These are phyloP conservation scores for Eutrema japonicum DNA, from an alignment of 345 rosid genomes.

Conservation along the genomic window DNA sequence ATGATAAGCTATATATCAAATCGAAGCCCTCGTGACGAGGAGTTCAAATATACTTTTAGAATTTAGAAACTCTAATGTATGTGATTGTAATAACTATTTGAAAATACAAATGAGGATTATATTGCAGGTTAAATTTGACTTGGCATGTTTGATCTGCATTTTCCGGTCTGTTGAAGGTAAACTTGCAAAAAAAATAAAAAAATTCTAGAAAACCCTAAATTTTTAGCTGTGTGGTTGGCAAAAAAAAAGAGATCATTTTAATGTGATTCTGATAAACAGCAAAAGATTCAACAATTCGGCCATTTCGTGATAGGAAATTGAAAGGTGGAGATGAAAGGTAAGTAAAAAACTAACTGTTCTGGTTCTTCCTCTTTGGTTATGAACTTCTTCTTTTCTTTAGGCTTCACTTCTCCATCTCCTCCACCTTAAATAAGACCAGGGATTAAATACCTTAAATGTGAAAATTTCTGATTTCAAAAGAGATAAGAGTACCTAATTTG, in stretches of 20 bases:
- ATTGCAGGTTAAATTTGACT: too few species aligned
- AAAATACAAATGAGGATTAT: too few species aligned
- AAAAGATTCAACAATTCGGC: not conserved
- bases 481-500: slow-evolving; percentile 47
- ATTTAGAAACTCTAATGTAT: too few species aligned
- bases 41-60: too few species aligned
- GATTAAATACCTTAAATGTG: not conserved
- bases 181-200: too few species aligned
- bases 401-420: slow-evolving; percentile 73
- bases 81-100: too few species aligned
- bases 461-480: not conserved
- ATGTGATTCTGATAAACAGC: not conserved
- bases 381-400: slow-evolving; percentile 78
- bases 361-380: slow-evolving; percentile 93
- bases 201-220: too few species aligned
- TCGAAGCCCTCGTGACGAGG: too few species aligned
- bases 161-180: too few species aligned
- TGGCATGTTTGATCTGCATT: too few species aligned
- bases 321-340: not conserved
- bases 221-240: too few species aligned
- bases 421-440: slow-evolving; percentile 50
- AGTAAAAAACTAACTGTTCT: slow-evolving; percentile 55
- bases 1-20: too few species aligned
- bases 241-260: not conserved
- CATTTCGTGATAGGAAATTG: not conserved